phyloP scores from a whole-genome alignment of 1,139 yeast species.

The Kodamaea arcana region DNA sequence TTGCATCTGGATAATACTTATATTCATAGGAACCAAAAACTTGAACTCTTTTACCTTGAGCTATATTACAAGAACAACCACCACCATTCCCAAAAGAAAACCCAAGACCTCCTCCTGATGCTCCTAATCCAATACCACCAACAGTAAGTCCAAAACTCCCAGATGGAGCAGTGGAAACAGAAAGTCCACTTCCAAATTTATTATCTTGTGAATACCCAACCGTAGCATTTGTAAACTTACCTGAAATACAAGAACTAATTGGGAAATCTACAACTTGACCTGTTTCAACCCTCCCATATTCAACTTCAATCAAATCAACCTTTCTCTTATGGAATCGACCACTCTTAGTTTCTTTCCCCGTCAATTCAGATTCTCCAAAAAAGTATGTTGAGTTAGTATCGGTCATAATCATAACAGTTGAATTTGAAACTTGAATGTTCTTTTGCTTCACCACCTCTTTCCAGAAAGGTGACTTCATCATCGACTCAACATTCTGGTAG shows the following conservation, averaged over 20 bases:
- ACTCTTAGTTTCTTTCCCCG: neutral
- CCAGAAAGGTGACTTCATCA: constrained; percentile 17
- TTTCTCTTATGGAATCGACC: constrained; percentile 3
- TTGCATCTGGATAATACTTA: constrained; percentile 15
- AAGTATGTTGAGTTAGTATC: constrained; percentile 12
- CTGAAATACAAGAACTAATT: constrained; percentile 17
- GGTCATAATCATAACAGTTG: constrained; percentile 13
- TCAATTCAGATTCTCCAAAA: constrained; percentile 13
- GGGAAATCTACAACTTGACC: constrained; percentile 10
- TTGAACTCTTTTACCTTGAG: constrained; percentile 16
- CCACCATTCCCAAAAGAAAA: constrained; percentile 12
- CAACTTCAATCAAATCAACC: constrained; percentile 16
- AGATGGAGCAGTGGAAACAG: constrained; percentile 1
- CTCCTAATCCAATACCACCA: constrained; percentile 10
- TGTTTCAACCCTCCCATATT: constrained; percentile 11
- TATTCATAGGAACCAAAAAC: constrained; percentile 13
- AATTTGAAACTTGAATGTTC: constrained; percentile 12
- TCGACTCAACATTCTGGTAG: neutral
- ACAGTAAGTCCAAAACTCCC: constrained; percentile 6
- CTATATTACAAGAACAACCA: constrained; percentile 14
- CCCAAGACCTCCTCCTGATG: constrained; percentile 9
- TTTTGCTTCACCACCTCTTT: constrained; percentile 9
- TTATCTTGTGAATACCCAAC: constrained; percentile 15
- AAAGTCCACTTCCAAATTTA: constrained; percentile 3
- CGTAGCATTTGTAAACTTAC: constrained; percentile 15